Conservation (phyloP, 495 filamentous ascomycete genomes). For the Hyaloscypha variabilis region DNA sequence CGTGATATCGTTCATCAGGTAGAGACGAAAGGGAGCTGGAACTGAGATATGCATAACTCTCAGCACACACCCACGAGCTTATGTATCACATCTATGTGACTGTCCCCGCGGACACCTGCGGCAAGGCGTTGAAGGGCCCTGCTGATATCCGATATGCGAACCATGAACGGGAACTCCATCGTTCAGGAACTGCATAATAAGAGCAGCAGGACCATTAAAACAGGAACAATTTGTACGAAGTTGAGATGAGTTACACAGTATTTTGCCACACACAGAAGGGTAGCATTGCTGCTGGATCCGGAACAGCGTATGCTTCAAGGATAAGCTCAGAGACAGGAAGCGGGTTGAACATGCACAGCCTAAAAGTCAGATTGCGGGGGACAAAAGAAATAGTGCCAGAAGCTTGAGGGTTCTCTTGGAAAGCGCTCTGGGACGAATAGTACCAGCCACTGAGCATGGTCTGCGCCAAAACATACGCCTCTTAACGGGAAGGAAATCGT, state of each 20-base stretch:
- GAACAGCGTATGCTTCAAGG: neutral
- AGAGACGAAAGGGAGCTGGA: too few relatives aligned
- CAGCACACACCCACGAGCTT: neutral
- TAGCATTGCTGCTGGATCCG: neutral
- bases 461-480: too few relatives aligned
- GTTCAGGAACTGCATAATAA: too few relatives aligned
- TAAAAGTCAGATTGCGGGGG: neutral
- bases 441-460: too few relatives aligned
- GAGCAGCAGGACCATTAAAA: too few relatives aligned
- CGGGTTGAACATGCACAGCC: neutral
- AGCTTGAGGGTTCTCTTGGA: too few relatives aligned
- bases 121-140: neutral
- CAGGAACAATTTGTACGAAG: neutral
- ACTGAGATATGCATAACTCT: too few relatives aligned
- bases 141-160: neutral
- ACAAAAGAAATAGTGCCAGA: too few relatives aligned
- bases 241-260: neutral
- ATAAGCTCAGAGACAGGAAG: neutral
- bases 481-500: too few relatives aligned
- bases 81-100: constrained; percentile 3
- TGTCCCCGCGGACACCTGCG: neutral
- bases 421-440: too few relatives aligned
- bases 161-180: too few relatives aligned
- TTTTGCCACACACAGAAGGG: neutral
- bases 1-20: too few relatives aligned